Evolutionary conservation across 2,329 filamentous ascomycete genomes (phyloP), one percentile per base, ranked within the genome.

Genomic region (Fonsecaea nubica): DNA sequence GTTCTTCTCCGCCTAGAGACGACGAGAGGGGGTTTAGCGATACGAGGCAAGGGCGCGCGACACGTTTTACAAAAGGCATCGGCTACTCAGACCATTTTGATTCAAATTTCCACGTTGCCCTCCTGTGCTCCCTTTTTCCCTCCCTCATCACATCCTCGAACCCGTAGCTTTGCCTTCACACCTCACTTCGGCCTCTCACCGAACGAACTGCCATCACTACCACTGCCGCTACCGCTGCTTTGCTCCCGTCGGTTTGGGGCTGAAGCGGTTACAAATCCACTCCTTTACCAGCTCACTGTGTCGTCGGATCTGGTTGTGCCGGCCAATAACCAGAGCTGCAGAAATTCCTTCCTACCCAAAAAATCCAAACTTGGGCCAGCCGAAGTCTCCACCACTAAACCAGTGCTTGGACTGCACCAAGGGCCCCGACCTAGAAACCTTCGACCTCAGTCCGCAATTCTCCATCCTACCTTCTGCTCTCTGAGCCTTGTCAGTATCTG

Each of bases 141-240:
- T 50, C 58, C 53, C 40, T 61, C 58, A 48, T 61, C 58, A 54
- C 58, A 25, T 50, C 40, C 45, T 59, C 57, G 45, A 50, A 15
- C 40, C 21, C 21, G 25, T 53, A 15, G 12, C 25, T 35, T 35
- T 40, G 38, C 45, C n/a, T 36, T 15, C 25, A 25, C 57, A 59
- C 57, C 38, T 45, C 42, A 30, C 18, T 53, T 36, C 6, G 30
- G 9, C 30, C 45, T 21, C 42, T 30, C 18, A 38, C 18, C 25
- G 2, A 25, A 25, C 25, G 25, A 25, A 25, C 25, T 25, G 25
- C 25, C 25, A 25, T 25, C 25, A 33, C 45, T 30, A 25, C 35
- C 9, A 60, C 21, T 32, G 32, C 21, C 30, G 38, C 18, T 53
- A 32, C 50, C 50, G 35, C 33, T 55, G 21, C 45, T 25, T 25